These are phyloP conservation scores for Neostapfia colusana DNA, from an alignment of 176 grass and related monocot species.

Conservation along the genomic window DNA sequence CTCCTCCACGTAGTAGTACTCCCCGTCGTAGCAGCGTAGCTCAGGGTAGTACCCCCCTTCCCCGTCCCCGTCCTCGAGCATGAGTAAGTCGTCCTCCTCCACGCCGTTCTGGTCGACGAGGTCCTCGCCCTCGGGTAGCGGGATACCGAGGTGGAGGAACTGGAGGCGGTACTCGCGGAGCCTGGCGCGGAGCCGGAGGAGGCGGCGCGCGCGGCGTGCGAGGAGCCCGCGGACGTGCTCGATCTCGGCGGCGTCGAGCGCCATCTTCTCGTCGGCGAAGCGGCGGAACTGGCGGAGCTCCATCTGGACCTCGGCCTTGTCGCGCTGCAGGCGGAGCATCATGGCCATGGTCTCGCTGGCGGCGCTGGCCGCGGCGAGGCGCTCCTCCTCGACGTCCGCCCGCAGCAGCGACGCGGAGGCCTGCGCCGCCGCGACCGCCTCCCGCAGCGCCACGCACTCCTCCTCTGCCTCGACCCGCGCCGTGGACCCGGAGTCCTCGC, in stretches of 20 bases:
- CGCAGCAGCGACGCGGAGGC: constrained; percentile 57
- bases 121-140: constrained; percentile 49
- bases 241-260: constrained; percentile 69
- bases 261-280: constrained; percentile 96
- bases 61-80: constrained; percentile 29
- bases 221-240: constrained; percentile 59
- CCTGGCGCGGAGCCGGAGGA: constrained; percentile 42
- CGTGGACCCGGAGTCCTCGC: not conserved
- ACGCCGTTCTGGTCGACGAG: not conserved
- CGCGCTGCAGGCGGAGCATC: constrained; percentile 93
- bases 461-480: constrained; percentile 66
- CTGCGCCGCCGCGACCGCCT: constrained; percentile 59
- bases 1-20: constrained; percentile 48
- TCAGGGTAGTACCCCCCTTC: constrained; percentile 31
- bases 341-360: constrained; percentile 97
- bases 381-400: constrained; percentile 79
- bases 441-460: constrained; percentile 59
- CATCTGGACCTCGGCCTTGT: constrained; percentile 94
- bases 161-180: constrained; percentile 53
- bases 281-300: constrained; percentile 94
- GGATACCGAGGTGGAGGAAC: constrained; percentile 60
- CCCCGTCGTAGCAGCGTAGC: constrained; percentile 47
- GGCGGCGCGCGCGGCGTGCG: constrained; percentile 51
- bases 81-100: constrained; percentile 29
- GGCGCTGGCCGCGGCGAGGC: constrained; percentile 74